Evolutionary conservation across 768 basidiomycete genomes (phyloP).

Genomic region (Pleurotus salmoneostramineus): DNA sequence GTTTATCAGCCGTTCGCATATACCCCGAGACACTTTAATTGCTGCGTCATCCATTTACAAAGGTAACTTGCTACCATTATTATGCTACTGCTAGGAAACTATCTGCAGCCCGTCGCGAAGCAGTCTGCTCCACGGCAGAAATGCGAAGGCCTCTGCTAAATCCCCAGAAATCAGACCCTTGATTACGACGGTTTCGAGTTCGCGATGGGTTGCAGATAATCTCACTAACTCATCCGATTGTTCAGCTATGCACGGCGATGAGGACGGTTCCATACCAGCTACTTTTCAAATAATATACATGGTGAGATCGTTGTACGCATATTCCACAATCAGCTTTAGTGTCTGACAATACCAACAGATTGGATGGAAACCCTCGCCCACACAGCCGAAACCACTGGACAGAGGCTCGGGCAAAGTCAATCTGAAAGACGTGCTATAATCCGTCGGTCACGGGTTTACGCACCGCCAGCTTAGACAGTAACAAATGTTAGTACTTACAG

Average conservation of each 20-base stretch:
- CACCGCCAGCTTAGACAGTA: too few species aligned
- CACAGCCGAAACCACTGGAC: conserved; percentile 62
- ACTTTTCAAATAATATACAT: conserved; percentile 97
- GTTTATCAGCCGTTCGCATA: conserved; percentile 39
- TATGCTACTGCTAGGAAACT: too few species aligned
- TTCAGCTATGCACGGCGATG: conserved; percentile 78
- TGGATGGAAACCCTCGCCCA: conserved; percentile 76
- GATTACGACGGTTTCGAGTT: too few species aligned
- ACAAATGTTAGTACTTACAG: too few species aligned
- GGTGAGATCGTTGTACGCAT: conserved; percentile 38
- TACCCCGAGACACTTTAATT: conserved; percentile 82
- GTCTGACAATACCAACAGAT: conserved; percentile 40
- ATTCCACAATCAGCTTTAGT: background rate
- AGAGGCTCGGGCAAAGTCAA: conserved; percentile 59
- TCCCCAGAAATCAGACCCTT: too few species aligned
- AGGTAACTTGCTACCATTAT: conserved; percentile 40
- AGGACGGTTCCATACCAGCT: conserved; percentile 84
- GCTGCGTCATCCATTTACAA: conserved; percentile 94
- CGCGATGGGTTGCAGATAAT: too few species aligned
- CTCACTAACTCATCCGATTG: too few species aligned
- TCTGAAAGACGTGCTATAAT: conserved; percentile 56
- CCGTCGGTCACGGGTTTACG: background rate
- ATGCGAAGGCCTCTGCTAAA: too few species aligned
- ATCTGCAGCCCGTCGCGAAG: too few species aligned
- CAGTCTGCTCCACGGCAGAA: too few species aligned